Conservation (phyloP, 345 rosid genomes). For the Lagerstroemia speciosa region DNA sequence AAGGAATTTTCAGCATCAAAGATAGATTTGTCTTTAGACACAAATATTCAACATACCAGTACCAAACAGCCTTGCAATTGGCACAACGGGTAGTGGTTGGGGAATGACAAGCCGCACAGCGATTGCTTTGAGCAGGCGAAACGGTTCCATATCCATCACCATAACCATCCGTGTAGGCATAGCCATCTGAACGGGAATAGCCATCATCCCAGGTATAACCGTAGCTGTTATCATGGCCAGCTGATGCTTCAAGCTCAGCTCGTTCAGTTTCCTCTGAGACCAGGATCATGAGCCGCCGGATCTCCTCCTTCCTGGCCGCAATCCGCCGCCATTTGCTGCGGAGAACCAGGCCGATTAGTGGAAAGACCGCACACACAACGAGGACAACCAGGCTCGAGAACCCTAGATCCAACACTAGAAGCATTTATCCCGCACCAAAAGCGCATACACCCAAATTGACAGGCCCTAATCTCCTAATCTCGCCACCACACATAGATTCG, state of each 20-base stretch:
- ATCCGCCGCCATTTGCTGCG: slow-evolving; percentile 67
- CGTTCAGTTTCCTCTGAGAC: slow-evolving; percentile 81
- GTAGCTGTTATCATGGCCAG: slow-evolving; percentile 14
- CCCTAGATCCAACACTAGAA: slow-evolving; percentile 75
- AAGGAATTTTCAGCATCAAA: background rate
- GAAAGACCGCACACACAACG: slow-evolving; percentile 25
- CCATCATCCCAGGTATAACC: background rate
- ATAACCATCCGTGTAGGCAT: background rate
- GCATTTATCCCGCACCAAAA: slow-evolving; percentile 57
- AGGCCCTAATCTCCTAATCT: slow-evolving; percentile 25
- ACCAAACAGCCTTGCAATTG: slow-evolving; percentile 77
- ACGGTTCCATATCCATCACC: background rate
- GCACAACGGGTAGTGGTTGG: slow-evolving; percentile 79
- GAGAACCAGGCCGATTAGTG: slow-evolving; percentile 29
- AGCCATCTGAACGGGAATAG: no score
- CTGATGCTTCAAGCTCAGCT: slow-evolving; percentile 73
- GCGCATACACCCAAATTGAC: slow-evolving; percentile 30
- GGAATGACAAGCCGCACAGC: slow-evolving; percentile 68
- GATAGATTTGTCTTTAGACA: background rate
- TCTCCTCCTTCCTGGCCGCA: slow-evolving; percentile 56
- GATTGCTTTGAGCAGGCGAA: slow-evolving; percentile 7
- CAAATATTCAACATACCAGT: slow-evolving; percentile 50
- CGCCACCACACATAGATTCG: slow-evolving; percentile 41
- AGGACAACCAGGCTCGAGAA: slow-evolving; percentile 59
- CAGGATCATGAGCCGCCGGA: slow-evolving; percentile 59